phyloP scores from a whole-genome alignment of 257 asterid species.

The Nicotiana benthamiana region DNA sequence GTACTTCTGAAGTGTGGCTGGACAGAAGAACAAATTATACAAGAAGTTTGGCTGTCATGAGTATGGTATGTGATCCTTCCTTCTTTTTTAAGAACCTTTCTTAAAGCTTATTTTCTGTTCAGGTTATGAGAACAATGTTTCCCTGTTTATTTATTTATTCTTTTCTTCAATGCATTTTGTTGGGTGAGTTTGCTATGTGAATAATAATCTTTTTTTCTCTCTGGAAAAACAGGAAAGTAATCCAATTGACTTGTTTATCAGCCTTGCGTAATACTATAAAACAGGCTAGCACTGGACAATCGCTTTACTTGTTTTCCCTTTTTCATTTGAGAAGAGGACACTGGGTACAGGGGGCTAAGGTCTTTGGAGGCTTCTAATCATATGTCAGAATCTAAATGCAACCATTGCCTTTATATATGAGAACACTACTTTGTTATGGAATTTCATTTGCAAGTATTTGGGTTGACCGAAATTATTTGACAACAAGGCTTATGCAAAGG shows the following conservation, averaged over 20 bases:
- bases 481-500: neutral
- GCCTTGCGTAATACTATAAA: neutral
- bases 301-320: neutral
- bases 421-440: neutral
- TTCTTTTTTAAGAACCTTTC: neutral
- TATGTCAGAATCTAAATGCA: neutral
- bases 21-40: constrained; percentile 97
- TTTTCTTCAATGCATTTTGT: neutral
- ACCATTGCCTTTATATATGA: neutral
- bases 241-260: neutral
- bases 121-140: neutral
- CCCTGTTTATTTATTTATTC: neutral
- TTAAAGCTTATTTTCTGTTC: constrained; percentile 8
- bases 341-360: neutral
- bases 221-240: neutral
- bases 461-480: neutral
- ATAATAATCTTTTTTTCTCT: neutral
- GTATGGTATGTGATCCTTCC: constrained; percentile 60
- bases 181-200: neutral
- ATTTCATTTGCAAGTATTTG: neutral
- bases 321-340: neutral
- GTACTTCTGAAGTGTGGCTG: constrained; percentile 98
- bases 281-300: neutral
- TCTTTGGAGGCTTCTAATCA: neutral
- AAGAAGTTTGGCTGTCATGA: constrained; percentile 99